Evolutionary conservation across 805 yeast genomes (phyloP).

Genomic region (Saturnispora serradocipensis): DNA sequence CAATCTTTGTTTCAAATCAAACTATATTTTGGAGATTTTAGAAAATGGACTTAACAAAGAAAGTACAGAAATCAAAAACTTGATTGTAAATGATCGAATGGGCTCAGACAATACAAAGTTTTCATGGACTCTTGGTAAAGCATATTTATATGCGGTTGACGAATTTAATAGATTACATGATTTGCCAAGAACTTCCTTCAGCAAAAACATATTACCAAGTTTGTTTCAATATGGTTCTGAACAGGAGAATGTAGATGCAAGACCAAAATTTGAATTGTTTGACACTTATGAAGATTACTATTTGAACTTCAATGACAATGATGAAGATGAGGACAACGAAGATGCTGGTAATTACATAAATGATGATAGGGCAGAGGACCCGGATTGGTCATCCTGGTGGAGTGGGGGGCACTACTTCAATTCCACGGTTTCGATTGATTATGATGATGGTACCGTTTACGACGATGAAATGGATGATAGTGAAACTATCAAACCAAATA

Average conservation of each 20-base stretch:
- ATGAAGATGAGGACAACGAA: neutral
- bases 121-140: constrained; percentile 89
- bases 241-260: constrained; percentile 26
- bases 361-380: neutral
- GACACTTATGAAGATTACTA: constrained; percentile 14
- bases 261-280: constrained; percentile 34
- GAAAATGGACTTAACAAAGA: constrained; percentile 45
- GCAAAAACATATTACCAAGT: constrained; percentile 38
- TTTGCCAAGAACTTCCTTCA: constrained; percentile 32
- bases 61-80: constrained; percentile 12
- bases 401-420: neutral
- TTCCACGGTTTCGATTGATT: neutral
- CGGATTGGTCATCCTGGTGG: constrained; percentile 23
- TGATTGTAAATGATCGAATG: constrained; percentile 48
- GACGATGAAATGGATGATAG: constrained; percentile 29
- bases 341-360: neutral
- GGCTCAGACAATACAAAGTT: constrained; percentile 58
- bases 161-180: constrained; percentile 25
- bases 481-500: constrained; percentile 33
- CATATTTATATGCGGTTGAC: constrained; percentile 54
- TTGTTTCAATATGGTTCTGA: constrained; percentile 49
- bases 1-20: constrained; percentile 51
- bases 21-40: constrained; percentile 48
- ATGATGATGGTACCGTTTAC: constrained; percentile 8
- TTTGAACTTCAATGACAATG: constrained; percentile 8